A percentile compares a stretch with the other conserved stretches of the same genome.
phyloP scores from a whole-genome alignment of 495 filamentous ascomycete species.

The Clohesyomyces aquaticus region DNA sequence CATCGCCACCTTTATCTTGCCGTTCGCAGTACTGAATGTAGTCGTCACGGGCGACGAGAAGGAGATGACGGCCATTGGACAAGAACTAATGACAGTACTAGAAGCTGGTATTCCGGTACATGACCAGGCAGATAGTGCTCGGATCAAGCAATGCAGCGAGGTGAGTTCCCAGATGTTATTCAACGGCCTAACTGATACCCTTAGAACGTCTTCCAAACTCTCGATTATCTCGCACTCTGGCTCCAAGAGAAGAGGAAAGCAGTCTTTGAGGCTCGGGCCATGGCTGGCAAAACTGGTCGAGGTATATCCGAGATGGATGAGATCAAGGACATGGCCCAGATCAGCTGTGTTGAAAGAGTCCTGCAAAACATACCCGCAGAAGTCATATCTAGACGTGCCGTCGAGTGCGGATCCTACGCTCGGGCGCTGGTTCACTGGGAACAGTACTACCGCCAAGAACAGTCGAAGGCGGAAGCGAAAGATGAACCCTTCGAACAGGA shows the following conservation, averaged over 20 bases:
- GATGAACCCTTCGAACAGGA: constrained; percentile 38
- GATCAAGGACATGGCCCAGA: constrained; percentile 52
- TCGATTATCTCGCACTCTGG: constrained; percentile 92
- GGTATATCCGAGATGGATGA: constrained; percentile 45
- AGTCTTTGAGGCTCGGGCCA: constrained; percentile 41
- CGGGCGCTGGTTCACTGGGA: constrained; percentile 93
- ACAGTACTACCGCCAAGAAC: constrained; percentile 75
- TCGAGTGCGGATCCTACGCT: constrained; percentile 91
- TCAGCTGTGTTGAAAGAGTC: constrained; percentile 64
- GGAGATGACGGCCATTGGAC: constrained; percentile 67
- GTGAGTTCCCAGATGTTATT: constrained; percentile 52
- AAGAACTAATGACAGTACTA: constrained; percentile 73
- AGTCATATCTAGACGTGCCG: constrained; percentile 78
- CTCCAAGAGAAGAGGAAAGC: constrained; percentile 75
- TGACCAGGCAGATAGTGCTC: constrained; percentile 62
- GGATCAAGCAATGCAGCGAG: constrained; percentile 79
- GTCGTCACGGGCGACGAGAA: constrained; percentile 69
- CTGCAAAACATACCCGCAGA: constrained; percentile 78
- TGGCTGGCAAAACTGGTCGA: constrained; percentile 41
- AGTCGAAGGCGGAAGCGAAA: constrained; percentile 47
- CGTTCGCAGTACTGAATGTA: constrained; percentile 79
- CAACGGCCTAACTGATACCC: constrained; percentile 11
- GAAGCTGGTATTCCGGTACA: constrained; percentile 59
- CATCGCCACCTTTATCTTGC: constrained; percentile 83
- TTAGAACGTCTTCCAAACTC: constrained; percentile 83